Conservation (phyloP, 1,284 basidiomycete species). For the Phellopilus nigrolimitatus region DNA sequence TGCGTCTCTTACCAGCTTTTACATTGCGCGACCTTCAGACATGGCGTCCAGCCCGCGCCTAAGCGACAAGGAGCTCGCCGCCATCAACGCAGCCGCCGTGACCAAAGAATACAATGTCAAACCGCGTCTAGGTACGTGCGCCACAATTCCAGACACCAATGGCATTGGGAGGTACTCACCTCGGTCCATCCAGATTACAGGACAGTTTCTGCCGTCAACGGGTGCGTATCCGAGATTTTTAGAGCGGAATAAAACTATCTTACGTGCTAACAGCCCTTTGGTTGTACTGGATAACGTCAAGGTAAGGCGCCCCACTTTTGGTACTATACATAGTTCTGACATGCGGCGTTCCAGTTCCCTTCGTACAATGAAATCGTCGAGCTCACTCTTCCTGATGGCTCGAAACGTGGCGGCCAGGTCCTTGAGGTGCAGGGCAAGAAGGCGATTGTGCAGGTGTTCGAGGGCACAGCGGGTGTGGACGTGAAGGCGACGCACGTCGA, state of each 20-base stretch:
- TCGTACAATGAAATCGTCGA: conserved; percentile 99
- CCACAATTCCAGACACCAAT: not conserved
- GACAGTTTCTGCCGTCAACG: conserved; percentile 95
- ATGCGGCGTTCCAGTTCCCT: conserved; percentile 73
- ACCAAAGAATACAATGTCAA: conserved; percentile 80
- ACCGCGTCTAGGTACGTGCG: conserved; percentile 78
- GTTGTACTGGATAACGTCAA: conserved; percentile 99
- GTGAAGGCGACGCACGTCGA: conserved; percentile 97
- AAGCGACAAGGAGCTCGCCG: conserved; percentile 71
- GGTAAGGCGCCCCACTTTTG: conserved; percentile 39
- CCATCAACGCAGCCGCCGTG: conserved; percentile 84
- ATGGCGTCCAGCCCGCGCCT: conserved; percentile 41
- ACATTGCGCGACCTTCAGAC: not conserved
- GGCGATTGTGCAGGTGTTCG: conserved; percentile 99
- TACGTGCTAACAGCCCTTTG: conserved; percentile 57
- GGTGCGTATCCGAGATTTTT: conserved; percentile 65
- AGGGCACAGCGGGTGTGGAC: conserved; percentile 97
- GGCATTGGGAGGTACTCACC: conserved; percentile 2
- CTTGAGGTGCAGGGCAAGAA: conserved; percentile 99
- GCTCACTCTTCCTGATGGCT: conserved; percentile 93
- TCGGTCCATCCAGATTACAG: conserved; percentile 71
- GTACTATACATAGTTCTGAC: conserved; percentile 16
- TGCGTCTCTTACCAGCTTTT: too few relatives aligned
- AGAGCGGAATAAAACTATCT: conserved; percentile 17
- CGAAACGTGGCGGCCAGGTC: conserved; percentile 94